These are phyloP conservation scores for Claviceps purpurea DNA, from an alignment of 2,329 filamentous ascomycete species.

Conservation along the genomic window DNA sequence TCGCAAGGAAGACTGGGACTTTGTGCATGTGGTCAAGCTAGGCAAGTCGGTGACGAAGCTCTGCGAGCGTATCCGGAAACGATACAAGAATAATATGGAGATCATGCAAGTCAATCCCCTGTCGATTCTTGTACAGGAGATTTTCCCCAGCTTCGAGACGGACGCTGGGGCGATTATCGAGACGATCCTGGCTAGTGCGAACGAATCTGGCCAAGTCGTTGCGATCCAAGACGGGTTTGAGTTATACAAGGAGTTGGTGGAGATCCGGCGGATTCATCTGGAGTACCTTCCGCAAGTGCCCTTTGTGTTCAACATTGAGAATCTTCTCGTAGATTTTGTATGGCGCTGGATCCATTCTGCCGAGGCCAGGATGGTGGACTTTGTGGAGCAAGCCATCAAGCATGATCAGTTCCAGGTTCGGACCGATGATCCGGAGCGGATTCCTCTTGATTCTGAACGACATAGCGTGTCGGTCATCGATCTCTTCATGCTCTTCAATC, in stretches of 20 bases:
- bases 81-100: slow-evolving; percentile 75
- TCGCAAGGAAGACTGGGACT: slow-evolving; percentile 74
- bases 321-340: slow-evolving; percentile 77
- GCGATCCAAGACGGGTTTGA: slow-evolving; percentile 88
- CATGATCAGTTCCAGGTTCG: slow-evolving; percentile 77
- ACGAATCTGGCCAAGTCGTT: slow-evolving; percentile 59
- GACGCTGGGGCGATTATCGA: slow-evolving; percentile 78
- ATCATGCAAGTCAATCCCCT: slow-evolving; percentile 62
- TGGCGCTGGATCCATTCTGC: slow-evolving; percentile 87
- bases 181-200: slow-evolving; percentile 62
- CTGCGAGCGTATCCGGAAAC: slow-evolving; percentile 79
- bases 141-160: slow-evolving; percentile 80
- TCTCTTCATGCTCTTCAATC: slow-evolving; percentile 85
- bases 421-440: slow-evolving; percentile 45
- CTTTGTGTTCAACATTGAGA: slow-evolving; percentile 82
- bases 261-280: slow-evolving; percentile 69
- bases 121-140: slow-evolving; percentile 64
- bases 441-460: slow-evolving; percentile 63
- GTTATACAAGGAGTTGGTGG: slow-evolving; percentile 76
- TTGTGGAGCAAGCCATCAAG: slow-evolving; percentile 82
- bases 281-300: slow-evolving; percentile 57
- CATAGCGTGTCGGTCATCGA: slow-evolving; percentile 92
- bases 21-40: slow-evolving; percentile 78
- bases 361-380: slow-evolving; percentile 64
- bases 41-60: slow-evolving; percentile 76